Evolutionary conservation across 768 basidiomycete species (phyloP).

Genomic region (Lepiota brunneoincarnata): DNA sequence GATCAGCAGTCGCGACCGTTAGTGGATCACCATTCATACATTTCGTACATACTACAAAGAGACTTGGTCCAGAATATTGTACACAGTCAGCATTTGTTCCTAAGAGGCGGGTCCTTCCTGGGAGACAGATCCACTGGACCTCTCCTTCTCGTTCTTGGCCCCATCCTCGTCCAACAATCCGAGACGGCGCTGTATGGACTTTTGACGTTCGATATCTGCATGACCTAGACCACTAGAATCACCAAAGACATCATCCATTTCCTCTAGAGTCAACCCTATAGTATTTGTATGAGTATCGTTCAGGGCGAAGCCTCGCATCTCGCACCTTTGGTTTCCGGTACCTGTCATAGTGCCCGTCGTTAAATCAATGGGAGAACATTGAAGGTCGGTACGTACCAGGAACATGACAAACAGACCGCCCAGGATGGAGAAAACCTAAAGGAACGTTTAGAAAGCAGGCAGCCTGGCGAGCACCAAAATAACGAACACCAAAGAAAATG

Average conservation of each 20-base stretch:
- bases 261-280: constrained; percentile 60
- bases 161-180: constrained; percentile 41
- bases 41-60: neutral
- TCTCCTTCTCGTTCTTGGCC: constrained; percentile 19
- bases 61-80: neutral
- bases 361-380: too few relatives aligned
- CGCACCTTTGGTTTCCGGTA: constrained; percentile 71
- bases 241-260: constrained; percentile 80
- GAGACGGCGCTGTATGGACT: constrained; percentile 57
- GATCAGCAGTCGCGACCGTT: constrained; percentile 9
- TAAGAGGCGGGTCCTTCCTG: constrained; percentile 1
- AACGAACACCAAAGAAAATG: constrained; percentile 68
- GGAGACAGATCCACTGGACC: constrained; percentile 14
- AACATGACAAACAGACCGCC: constrained; percentile 67
- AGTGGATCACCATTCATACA: too few relatives aligned
- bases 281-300: neutral
- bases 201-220: constrained; percentile 49
- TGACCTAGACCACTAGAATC: constrained; percentile 48
- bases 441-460: constrained; percentile 1
- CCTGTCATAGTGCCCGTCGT: constrained; percentile 25
- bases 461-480: neutral
- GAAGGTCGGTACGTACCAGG: constrained; percentile 40
- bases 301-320: neutral
- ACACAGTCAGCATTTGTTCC: neutral
- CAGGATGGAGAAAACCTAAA: constrained; percentile 60